Conservation (phyloP, 805 yeast genomes). For the Candida ascalaphidarum region DNA sequence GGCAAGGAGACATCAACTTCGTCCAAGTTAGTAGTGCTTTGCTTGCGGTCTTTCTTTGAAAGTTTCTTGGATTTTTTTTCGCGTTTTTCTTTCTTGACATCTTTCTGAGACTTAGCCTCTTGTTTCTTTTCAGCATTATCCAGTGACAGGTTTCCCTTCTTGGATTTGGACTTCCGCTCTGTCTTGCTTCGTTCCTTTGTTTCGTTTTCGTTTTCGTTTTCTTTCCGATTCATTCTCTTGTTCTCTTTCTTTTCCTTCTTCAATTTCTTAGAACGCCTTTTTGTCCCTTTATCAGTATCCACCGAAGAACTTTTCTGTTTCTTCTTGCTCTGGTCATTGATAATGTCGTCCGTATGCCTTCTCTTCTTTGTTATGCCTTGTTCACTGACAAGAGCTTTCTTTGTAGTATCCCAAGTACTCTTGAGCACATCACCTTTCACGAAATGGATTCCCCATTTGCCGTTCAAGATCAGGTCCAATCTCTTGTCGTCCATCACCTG, state of each 20-base stretch:
- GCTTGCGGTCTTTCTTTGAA: too few relatives aligned
- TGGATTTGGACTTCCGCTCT: slow-evolving; percentile 14
- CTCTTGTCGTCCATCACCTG: slow-evolving; percentile 63
- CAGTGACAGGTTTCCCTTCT: too few relatives aligned
- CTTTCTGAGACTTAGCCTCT: slow-evolving; percentile 4
- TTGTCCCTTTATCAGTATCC: slow-evolving; percentile 1
- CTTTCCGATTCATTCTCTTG: slow-evolving; percentile 12
- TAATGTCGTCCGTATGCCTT: slow-evolving; percentile 14
- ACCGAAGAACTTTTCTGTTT: slow-evolving; percentile 8
- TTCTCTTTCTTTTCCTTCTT: slow-evolving; percentile 12
- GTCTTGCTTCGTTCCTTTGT: slow-evolving; percentile 14
- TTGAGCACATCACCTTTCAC: slow-evolving; percentile 75
- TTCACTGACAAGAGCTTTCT: slow-evolving; percentile 12
- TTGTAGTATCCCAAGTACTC: slow-evolving; percentile 76
- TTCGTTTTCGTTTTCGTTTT: slow-evolving; percentile 16
- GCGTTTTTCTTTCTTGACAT: slow-evolving; percentile 5
- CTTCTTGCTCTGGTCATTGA: slow-evolving; percentile 13
- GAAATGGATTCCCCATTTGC: slow-evolving; percentile 84
- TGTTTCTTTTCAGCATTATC: slow-evolving; percentile 17
- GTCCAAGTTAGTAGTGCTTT: too few relatives aligned
- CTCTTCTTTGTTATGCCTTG: slow-evolving; percentile 7
- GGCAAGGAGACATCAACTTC: too few relatives aligned
- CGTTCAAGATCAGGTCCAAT: slow-evolving; percentile 63
- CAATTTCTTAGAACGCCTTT: slow-evolving; percentile 8
- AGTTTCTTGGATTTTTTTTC: slow-evolving; percentile 1